These are phyloP conservation scores for Cyclostephanos tholiformis DNA, from an alignment of 108 stramenopile species.

Conservation along the genomic window DNA sequence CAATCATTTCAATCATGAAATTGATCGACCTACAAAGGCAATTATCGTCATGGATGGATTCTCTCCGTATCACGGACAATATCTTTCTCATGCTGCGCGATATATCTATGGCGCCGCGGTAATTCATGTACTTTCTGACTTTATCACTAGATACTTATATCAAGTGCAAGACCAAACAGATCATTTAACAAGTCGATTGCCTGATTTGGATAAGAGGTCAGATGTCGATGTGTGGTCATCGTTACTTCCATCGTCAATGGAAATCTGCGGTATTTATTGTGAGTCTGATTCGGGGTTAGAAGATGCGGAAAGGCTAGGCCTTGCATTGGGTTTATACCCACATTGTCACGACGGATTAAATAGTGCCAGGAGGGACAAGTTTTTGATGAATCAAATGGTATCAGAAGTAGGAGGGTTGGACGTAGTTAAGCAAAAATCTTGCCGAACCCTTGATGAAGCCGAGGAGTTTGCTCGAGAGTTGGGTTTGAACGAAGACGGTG, in stretches of 20 bases:
- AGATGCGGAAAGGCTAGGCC: slow-evolving; percentile 74
- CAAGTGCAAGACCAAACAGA: slow-evolving; percentile 48
- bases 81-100: slow-evolving; percentile 58
- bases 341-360: slow-evolving; percentile 64
- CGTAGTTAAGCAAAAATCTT: slow-evolving; percentile 80
- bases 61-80: slow-evolving; percentile 75
- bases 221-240: slow-evolving; percentile 54
- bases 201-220: slow-evolving; percentile 41
- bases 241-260: slow-evolving; percentile 30
- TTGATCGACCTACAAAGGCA: slow-evolving; percentile 30
- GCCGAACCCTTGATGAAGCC: slow-evolving; percentile 68
- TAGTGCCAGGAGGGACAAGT: slow-evolving; percentile 77
- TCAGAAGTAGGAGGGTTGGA: slow-evolving; percentile 52
- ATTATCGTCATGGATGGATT: slow-evolving; percentile 81
- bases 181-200: slow-evolving; percentile 52
- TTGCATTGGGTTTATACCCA: slow-evolving; percentile 53
- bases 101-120: slow-evolving; percentile 64
- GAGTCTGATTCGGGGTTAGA: slow-evolving; percentile 83
- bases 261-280: slow-evolving; percentile 71
- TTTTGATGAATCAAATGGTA: slow-evolving; percentile 65
- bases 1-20: slow-evolving; percentile 3
- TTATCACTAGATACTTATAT: slow-evolving; percentile 63
- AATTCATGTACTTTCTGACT: slow-evolving; percentile 64
- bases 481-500: slow-evolving; percentile 31
- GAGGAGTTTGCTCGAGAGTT: slow-evolving; percentile 63